Evolutionary conservation across 108 stramenopile genomes (phyloP).

Genomic region (Cyclostephanos invisitatus): DNA sequence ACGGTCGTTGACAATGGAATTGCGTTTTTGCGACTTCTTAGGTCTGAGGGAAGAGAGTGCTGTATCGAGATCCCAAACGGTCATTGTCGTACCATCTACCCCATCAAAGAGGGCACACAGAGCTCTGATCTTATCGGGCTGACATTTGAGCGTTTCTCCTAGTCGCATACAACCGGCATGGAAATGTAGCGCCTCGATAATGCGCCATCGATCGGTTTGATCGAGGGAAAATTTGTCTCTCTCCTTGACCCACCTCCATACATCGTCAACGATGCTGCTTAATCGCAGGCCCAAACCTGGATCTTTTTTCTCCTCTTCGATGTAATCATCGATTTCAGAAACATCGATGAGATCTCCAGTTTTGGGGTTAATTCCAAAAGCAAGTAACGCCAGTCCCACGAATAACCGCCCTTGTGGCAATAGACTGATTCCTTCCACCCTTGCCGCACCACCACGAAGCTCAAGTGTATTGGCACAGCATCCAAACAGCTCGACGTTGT

Average conservation of each 20-base stretch:
- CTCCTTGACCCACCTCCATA: slow-evolving; percentile 16
- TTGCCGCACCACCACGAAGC: slow-evolving; percentile 52
- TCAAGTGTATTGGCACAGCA: slow-evolving; percentile 69
- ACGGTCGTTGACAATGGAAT: background rate
- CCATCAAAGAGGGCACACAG: slow-evolving; percentile 64
- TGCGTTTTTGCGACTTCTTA: slow-evolving; percentile 4
- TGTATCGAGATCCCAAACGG: slow-evolving; percentile 50
- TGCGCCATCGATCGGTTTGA: slow-evolving; percentile 22
- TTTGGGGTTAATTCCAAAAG: slow-evolving; percentile 57
- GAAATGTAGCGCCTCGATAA: slow-evolving; percentile 56
- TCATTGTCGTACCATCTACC: slow-evolving; percentile 52
- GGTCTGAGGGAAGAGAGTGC: slow-evolving; percentile 5
- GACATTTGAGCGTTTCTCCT: slow-evolving; percentile 69
- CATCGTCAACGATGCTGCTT: slow-evolving; percentile 13
- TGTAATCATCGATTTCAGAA: slow-evolving; percentile 8
- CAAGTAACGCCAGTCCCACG: slow-evolving; percentile 48
- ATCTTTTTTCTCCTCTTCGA: slow-evolving; percentile 15
- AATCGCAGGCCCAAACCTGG: slow-evolving; percentile 1
- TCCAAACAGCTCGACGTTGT: slow-evolving; percentile 40
- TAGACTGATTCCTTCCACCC: slow-evolving; percentile 66
- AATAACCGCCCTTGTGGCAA: slow-evolving; percentile 71
- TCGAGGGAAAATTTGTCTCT: slow-evolving; percentile 11
- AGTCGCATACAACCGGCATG: slow-evolving; percentile 44
- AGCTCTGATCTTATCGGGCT: slow-evolving; percentile 50
- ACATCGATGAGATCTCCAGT: slow-evolving; percentile 4